Base-by-base conservation (phyloP, 306 rosid species). In the Adenanthera pavonina region DNA sequence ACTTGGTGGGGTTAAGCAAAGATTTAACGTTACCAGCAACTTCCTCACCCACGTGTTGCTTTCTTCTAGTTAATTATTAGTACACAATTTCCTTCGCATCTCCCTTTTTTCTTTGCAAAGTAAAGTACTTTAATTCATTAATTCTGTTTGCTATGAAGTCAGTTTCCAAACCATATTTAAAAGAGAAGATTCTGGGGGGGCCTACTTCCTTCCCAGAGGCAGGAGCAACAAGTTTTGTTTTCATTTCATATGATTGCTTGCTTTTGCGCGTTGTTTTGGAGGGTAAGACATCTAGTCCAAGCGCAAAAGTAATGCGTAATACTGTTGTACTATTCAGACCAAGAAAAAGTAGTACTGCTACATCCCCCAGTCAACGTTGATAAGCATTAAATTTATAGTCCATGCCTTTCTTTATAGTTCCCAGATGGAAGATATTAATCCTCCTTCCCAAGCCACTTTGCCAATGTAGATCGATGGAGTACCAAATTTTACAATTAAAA, bases 221-320 rank as follows among this genome's bases (percentile, higher is more conserved):
- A 47, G 25, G 47, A 25, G 30, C 30, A 25, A 25, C 30, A 25
- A 25, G 30, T 25, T 25, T 25, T 25, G 30, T 25, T 25, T 25
- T 25, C 30, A 25, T 25, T 49, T 75, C 11, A 10, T 12, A 11
- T 67, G 72, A 67, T 67, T 67, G 72, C 33, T 17, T 44, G 15
- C 20, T 4, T 25, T 60, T 74, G n/a, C 20, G 72, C 56, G 71
- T 67, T 57, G 69, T 60, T 46, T 78, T 47, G 59, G 73, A n/a
- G 73, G 87, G 81, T 84, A 51, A 14, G 7, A 68, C 41, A 41
- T 67, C 86, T 38, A 38, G 51, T 78, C 83, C 61, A 0, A 16
- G 16, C 11, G 40, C 30, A 1, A 62, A 34, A 53, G 13, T 33
- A 77, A 43, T 40, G 51, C 8, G 59, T 43, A 44, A 11, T 64